Percentiles rank a stretch among this genome's conserved stretches.
Evolutionary conservation across 805 yeast species (phyloP).

Genomic region (Millerozyma miso): DNA sequence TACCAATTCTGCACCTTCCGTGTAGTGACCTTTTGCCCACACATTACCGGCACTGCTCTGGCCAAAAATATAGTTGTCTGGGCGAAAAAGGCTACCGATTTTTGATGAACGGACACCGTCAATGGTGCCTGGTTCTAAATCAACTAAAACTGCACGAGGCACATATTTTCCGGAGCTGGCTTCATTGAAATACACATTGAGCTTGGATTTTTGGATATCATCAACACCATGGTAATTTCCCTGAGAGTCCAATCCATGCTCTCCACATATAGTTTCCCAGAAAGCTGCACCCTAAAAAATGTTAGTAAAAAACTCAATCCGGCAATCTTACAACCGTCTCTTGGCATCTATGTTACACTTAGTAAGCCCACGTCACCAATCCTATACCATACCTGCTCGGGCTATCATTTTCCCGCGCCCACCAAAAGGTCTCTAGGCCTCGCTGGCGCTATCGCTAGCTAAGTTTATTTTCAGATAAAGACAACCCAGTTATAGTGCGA

Average conservation of each 20-base stretch:
- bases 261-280: slow-evolving; percentile 90
- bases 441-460: too few relatives aligned
- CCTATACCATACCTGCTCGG: too few relatives aligned
- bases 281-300: slow-evolving; percentile 73
- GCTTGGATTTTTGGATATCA: slow-evolving; percentile 45
- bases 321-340: too few relatives aligned
- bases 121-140: slow-evolving; percentile 91
- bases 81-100: slow-evolving; percentile 86
- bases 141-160: slow-evolving; percentile 89
- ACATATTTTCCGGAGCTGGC: slow-evolving; percentile 86
- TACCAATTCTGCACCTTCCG: slow-evolving; percentile 93
- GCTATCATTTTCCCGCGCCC: too few relatives aligned
- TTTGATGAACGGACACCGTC: slow-evolving; percentile 76
- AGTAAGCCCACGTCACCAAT: too few relatives aligned
- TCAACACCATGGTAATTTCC: slow-evolving; percentile 62
- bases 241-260: slow-evolving; percentile 73
- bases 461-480: too few relatives aligned
- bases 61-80: slow-evolving; percentile 86
- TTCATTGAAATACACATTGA: slow-evolving; percentile 84
- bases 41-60: slow-evolving; percentile 93
- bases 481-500: too few relatives aligned
- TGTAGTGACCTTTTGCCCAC: slow-evolving; percentile 97
- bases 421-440: too few relatives aligned
- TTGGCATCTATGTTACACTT: too few relatives aligned
- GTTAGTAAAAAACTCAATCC: slow-evolving; percentile 1